A percentile compares a stretch with the other conserved stretches of the same genome.
Evolutionary conservation across 495 filamentous ascomycete species (phyloP).

Genomic region (Talaromyces borbonicus): DNA sequence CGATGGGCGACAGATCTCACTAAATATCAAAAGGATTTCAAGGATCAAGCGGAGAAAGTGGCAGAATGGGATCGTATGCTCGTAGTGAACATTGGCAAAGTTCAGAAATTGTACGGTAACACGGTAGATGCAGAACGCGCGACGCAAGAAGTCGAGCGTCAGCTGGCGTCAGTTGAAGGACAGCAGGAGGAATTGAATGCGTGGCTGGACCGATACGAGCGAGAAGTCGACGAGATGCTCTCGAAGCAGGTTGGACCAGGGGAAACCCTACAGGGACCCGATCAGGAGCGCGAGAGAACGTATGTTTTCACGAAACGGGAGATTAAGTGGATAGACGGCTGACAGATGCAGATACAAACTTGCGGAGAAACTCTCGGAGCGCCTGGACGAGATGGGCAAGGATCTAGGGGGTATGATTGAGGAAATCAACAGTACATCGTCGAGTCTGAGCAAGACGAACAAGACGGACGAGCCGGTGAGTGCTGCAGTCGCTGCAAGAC

Average conservation of each 20-base stretch:
- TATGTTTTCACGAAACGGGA: conserved; percentile 27
- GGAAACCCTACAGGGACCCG: conserved; percentile 72
- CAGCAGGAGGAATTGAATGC: conserved; percentile 81
- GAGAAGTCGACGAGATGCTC: conserved; percentile 78
- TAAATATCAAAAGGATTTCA: conserved; percentile 94
- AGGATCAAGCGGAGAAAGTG: conserved; percentile 75
- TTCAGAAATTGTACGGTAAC: conserved; percentile 74
- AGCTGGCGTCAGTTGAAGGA: conserved; percentile 75
- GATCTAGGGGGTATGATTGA: conserved; percentile 92
- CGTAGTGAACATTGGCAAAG: conserved; percentile 86
- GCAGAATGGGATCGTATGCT: conserved; percentile 85
- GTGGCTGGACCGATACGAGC: conserved; percentile 83
- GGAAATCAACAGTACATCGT: conserved; percentile 83
- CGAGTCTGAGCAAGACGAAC: conserved; percentile 73
- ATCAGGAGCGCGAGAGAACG: conserved; percentile 89
- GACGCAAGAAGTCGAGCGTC: conserved; percentile 82
- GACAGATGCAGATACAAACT: conserved; percentile 56
- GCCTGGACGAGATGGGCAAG: conserved; percentile 81
- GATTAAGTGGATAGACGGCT: conserved; percentile 3
- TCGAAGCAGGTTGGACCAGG: conserved; percentile 54
- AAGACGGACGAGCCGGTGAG: conserved; percentile 88
- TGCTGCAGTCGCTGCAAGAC: conserved; percentile 14
- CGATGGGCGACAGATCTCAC: conserved; percentile 90
- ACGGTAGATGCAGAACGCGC: conserved; percentile 88
- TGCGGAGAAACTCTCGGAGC: conserved; percentile 81